phyloP scores from a whole-genome alignment of 2,329 filamentous ascomycete genomes.

The Cyphellophora europaea region DNA sequence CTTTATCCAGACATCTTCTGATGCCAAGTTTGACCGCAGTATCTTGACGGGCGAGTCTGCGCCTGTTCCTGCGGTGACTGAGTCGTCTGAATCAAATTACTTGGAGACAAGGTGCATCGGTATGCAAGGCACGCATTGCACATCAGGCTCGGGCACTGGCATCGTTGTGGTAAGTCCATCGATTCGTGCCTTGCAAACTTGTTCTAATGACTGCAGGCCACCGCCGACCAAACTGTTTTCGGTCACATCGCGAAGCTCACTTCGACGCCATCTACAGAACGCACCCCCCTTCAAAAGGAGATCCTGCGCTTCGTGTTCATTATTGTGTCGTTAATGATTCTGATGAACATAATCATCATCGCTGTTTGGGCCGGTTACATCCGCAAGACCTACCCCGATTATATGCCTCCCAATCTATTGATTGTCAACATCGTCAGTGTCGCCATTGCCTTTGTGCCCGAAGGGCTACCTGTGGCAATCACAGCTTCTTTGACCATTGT shows the following conservation, averaged over 20 bases:
- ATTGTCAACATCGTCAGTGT: constrained; percentile 66
- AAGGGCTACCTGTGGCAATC: constrained; percentile 61
- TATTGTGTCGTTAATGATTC: constrained; percentile 55
- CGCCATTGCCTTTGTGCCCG: constrained; percentile 67
- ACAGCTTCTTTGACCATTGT: constrained; percentile 65
- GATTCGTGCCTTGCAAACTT: too few relatives aligned
- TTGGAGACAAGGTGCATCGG: constrained; percentile 69
- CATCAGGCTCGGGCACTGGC: constrained; percentile 57
- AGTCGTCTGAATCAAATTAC: constrained; percentile 64
- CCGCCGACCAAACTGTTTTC: constrained; percentile 65
- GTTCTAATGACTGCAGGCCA: too few relatives aligned
- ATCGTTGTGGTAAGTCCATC: constrained; percentile 61
- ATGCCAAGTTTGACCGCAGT: constrained; percentile 63
- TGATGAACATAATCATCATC: constrained; percentile 45
- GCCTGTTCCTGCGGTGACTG: constrained; percentile 53
- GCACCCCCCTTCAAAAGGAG: constrained; percentile 64
- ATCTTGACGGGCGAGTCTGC: constrained; percentile 64
- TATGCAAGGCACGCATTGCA: constrained; percentile 70
- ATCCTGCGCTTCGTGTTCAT: constrained; percentile 63
- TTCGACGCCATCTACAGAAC: constrained; percentile 55
- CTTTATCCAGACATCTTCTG: constrained; percentile 58
- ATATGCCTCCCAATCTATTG: constrained; percentile 62
- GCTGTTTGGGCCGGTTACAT: constrained; percentile 64
- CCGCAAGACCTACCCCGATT: constrained; percentile 55
- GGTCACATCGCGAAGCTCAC: constrained; percentile 66